These are phyloP conservation scores for Quercus tomentella DNA, from an alignment of 331 rosid genomes.

Conservation along the genomic window DNA sequence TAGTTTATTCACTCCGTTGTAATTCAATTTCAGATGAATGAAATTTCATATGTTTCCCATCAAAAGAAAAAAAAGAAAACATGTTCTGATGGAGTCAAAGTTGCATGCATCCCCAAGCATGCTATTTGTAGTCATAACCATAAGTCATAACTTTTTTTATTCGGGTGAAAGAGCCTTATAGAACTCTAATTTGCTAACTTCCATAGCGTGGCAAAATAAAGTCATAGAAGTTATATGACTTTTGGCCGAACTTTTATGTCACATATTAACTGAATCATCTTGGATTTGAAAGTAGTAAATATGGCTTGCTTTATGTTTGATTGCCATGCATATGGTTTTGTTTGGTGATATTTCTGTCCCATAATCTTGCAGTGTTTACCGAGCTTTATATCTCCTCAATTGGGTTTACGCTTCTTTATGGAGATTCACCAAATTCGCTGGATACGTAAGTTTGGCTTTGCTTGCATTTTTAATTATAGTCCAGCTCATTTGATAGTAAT, in stretches of 20 bases:
- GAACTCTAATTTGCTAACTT: not conserved
- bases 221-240: too few relatives aligned
- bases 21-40: too few relatives aligned
- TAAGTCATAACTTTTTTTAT: not conserved
- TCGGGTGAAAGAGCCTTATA: not conserved
- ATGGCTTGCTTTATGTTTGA: not conserved
- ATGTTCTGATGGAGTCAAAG: not conserved
- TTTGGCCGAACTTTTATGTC: too few relatives aligned
- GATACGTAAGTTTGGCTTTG: constrained; percentile 20
- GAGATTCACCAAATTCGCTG: constrained; percentile 24
- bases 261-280: too few relatives aligned
- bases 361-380: constrained; percentile 20
- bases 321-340: not conserved
- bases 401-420: constrained; percentile 36
- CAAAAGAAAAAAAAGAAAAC: not conserved
- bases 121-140: not conserved
- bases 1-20: too few relatives aligned
- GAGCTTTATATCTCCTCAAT: constrained; percentile 26
- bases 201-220: not conserved
- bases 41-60: too few relatives aligned
- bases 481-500: not conserved
- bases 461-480: not conserved
- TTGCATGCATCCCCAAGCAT: not conserved
- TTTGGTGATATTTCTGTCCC: not conserved
- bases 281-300: not conserved